Evolutionary conservation across 306 rosid genomes (phyloP).

Genomic region (Chamaecrista fasciculata): DNA sequence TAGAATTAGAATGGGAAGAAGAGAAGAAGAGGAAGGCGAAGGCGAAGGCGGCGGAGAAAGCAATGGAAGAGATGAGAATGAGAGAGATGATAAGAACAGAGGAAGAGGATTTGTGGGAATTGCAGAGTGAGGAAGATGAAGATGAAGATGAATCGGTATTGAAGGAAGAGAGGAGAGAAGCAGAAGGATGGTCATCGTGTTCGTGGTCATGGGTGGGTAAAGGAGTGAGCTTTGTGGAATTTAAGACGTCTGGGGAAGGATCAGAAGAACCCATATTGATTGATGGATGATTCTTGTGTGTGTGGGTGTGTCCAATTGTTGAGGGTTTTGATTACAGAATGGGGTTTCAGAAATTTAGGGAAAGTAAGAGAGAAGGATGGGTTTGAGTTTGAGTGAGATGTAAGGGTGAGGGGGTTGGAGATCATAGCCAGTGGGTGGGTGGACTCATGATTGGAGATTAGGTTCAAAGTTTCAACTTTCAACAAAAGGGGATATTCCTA

Average conservation of each 20-base stretch:
- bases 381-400: no score
- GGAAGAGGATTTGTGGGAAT: slow-evolving; percentile 37
- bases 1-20: not conserved
- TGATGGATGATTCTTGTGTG: not conserved
- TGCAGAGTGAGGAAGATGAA: no score
- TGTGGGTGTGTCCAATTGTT: no score
- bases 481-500: no score
- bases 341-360: not conserved
- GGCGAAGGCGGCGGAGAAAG: slow-evolving; percentile 66
- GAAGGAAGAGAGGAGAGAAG: slow-evolving; percentile 76
- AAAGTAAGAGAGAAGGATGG: not conserved
- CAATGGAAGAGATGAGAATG: slow-evolving; percentile 47
- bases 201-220: slow-evolving; percentile 51
- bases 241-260: not conserved
- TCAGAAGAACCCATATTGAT: slow-evolving; percentile 60
- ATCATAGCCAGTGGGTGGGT: no score
- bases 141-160: slow-evolving; percentile 48
- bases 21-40: slow-evolving; percentile 73
- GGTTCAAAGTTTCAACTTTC: no score
- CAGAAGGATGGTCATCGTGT: slow-evolving; percentile 51
- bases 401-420: not conserved
- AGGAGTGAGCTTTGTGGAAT: slow-evolving; percentile 41
- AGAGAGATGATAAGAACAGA: slow-evolving; percentile 59
- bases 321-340: no score
- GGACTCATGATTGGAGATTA: no score